Conservation (phyloP, 176 grass and related monocot genomes). For the Oryza meridionalis region DNA sequence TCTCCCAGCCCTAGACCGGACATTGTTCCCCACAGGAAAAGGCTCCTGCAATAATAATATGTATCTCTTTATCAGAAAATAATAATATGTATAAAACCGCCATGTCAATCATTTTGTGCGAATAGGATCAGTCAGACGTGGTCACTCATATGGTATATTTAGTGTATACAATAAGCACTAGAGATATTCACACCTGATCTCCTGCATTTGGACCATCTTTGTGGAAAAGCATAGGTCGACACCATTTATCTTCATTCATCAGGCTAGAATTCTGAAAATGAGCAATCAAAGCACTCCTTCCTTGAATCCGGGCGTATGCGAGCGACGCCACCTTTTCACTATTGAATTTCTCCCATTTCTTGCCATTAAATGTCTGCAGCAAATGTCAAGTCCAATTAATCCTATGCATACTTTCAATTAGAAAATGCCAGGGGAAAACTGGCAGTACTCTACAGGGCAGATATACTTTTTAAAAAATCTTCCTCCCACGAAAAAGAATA, state of each 20-base stretch:
- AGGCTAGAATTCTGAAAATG: conserved; percentile 98
- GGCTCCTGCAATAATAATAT: conserved; percentile 57
- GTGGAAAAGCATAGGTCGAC: conserved; percentile 90
- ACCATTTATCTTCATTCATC: conserved; percentile 96
- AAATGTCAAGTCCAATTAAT: conserved; percentile 17
- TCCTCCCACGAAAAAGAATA: background rate
- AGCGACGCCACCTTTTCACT: conserved; percentile 97
- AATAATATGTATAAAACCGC: background rate
- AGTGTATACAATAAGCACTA: background rate
- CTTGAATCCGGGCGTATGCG: conserved; percentile 93
- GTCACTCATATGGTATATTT: background rate
- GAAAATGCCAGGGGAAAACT: background rate
- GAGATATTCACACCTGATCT: conserved; percentile 60
- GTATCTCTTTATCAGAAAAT: background rate
- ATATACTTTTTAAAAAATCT: conserved; percentile 1
- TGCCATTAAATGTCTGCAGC: conserved; percentile 87
- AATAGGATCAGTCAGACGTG: background rate
- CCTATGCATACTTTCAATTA: conserved; percentile 4
- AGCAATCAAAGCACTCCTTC: conserved; percentile 73
- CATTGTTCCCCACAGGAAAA: conserved; percentile 66
- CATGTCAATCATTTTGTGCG: background rate
- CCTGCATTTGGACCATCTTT: conserved; percentile 88
- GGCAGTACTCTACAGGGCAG: background rate
- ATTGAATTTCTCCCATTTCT: conserved; percentile 96
- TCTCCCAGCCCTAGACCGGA: conserved; percentile 55